Conservation (phyloP, 1,284 basidiomycete genomes). For the Mixia osmundae region DNA sequence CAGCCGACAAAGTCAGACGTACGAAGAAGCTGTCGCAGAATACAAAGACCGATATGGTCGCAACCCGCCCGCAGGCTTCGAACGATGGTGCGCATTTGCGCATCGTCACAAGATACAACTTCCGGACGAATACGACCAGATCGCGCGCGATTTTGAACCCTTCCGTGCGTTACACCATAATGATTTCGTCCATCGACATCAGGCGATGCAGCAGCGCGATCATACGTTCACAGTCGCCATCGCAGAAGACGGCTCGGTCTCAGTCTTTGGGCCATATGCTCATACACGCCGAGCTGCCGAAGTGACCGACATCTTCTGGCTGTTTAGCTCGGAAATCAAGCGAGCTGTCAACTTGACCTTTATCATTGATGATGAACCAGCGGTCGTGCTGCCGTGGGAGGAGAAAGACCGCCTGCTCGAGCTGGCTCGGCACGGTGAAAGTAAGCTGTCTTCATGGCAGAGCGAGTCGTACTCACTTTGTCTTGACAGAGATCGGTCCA, state of each 20-base stretch:
- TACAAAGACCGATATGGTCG: conserved; percentile 53
- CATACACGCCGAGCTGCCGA: too few relatives aligned
- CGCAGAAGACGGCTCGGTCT: conserved; percentile 9
- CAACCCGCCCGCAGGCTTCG: conserved; percentile 65
- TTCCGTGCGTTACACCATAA: conserved; percentile 17
- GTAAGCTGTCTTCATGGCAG: conserved; percentile 16
- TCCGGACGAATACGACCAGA: conserved; percentile 21
- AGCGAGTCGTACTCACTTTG: background rate
- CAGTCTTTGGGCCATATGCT: conserved; percentile 11
- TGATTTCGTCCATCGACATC: conserved; percentile 12
- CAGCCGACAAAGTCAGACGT: conserved; percentile 44
- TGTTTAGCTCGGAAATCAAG: conserved; percentile 12
- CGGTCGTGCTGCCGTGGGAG: conserved; percentile 26
- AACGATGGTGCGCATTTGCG: conserved; percentile 25
- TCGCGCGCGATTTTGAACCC: conserved; percentile 17
- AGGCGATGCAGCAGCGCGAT: conserved; percentile 17
- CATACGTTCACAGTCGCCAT: conserved; percentile 17
- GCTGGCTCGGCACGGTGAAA: conserved; percentile 23
- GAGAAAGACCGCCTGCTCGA: conserved; percentile 23
- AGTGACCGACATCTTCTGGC: too few relatives aligned
- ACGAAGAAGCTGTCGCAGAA: conserved; percentile 49
- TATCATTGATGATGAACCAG: conserved; percentile 27
- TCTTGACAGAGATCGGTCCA: conserved; percentile 4
- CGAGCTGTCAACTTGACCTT: conserved; percentile 22
- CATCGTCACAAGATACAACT: conserved; percentile 17